Conservation (phyloP, 2,329 filamentous ascomycete species). For the Aspergillus candidus region DNA sequence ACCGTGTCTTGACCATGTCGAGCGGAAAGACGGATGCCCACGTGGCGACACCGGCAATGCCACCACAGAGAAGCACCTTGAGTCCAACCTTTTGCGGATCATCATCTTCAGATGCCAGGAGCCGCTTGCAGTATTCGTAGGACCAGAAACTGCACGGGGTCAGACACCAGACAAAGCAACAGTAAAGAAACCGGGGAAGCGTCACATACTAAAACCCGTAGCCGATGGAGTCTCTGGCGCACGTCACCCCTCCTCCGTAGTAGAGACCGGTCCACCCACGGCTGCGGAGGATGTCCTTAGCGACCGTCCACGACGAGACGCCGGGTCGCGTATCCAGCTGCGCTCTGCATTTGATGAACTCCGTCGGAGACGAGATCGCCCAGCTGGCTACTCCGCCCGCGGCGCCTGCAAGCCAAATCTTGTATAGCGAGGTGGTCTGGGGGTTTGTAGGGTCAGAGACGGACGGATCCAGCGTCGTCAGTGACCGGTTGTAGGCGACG, state of each 20-base stretch:
- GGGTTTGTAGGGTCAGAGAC: slow-evolving; percentile 41
- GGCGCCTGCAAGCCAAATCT: slow-evolving; percentile 74
- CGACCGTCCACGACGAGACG: slow-evolving; percentile 58
- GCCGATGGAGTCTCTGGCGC: slow-evolving; percentile 77
- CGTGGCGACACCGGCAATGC: slow-evolving; percentile 77
- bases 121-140: slow-evolving; percentile 68
- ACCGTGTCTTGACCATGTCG: slow-evolving; percentile 84
- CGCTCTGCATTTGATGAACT: slow-evolving; percentile 82
- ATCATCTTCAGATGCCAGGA: slow-evolving; percentile 44
- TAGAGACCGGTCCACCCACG: slow-evolving; percentile 68
- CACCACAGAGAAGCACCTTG: slow-evolving; percentile 73
- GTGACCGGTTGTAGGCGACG: slow-evolving; percentile 81
- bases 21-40: slow-evolving; percentile 89
- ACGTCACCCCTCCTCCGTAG: slow-evolving; percentile 73
- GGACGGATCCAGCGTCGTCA: slow-evolving; percentile 51
- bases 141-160: slow-evolving; percentile 64
- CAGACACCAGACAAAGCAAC: slow-evolving; percentile 6
- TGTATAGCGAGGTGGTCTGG: slow-evolving; percentile 49
- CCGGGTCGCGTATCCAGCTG: slow-evolving; percentile 54
- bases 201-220: slow-evolving; percentile 78
- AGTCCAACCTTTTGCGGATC: slow-evolving; percentile 48
- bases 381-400: slow-evolving; percentile 79
- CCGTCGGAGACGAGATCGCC: slow-evolving; percentile 78
- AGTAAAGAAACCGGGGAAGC: slow-evolving; percentile 9
- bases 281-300: slow-evolving; percentile 53